phyloP scores from a whole-genome alignment of 805 yeast species.

The Maudiozyma turicensis region DNA sequence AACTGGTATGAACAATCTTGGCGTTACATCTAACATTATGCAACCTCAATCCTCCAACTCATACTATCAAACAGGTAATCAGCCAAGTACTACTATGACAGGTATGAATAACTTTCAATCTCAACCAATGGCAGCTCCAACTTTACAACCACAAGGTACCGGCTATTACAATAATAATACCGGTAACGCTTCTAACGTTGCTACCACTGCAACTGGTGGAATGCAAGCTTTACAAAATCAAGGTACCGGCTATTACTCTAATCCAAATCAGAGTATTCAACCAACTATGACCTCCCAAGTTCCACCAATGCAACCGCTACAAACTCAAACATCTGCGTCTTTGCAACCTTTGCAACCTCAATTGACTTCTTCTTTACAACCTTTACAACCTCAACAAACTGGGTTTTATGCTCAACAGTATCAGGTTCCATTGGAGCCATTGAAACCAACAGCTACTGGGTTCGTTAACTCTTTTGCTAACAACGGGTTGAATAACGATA shows the following conservation, averaged over 20 bases:
- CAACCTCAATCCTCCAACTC: slow-evolving; percentile 3
- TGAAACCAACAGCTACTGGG: slow-evolving; percentile 39
- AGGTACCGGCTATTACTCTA: slow-evolving; percentile 33
- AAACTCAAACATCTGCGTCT: slow-evolving; percentile 22
- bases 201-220: not conserved
- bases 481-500: slow-evolving; percentile 42
- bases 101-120: slow-evolving; percentile 10
- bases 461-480: slow-evolving; percentile 34
- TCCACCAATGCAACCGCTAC: slow-evolving; percentile 9
- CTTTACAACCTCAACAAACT: slow-evolving; percentile 32
- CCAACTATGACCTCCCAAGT: slow-evolving; percentile 9
- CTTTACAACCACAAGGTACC: slow-evolving; percentile 24
- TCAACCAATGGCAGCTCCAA: slow-evolving; percentile 5
- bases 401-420: slow-evolving; percentile 36
- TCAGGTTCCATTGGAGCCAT: slow-evolving; percentile 24
- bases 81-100: not conserved
- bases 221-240: slow-evolving; percentile 29
- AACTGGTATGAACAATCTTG: not conserved
- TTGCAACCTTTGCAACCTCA: slow-evolving; percentile 3
- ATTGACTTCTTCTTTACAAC: slow-evolving; percentile 10
- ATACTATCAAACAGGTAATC: slow-evolving; percentile 8
- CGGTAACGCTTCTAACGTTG: not conserved
- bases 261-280: slow-evolving; percentile 17
- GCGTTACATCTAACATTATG: not conserved
- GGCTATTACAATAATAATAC: slow-evolving; percentile 28